phyloP scores from a whole-genome alignment of 331 rosid genomes.

The Prunus yedoensis region DNA sequence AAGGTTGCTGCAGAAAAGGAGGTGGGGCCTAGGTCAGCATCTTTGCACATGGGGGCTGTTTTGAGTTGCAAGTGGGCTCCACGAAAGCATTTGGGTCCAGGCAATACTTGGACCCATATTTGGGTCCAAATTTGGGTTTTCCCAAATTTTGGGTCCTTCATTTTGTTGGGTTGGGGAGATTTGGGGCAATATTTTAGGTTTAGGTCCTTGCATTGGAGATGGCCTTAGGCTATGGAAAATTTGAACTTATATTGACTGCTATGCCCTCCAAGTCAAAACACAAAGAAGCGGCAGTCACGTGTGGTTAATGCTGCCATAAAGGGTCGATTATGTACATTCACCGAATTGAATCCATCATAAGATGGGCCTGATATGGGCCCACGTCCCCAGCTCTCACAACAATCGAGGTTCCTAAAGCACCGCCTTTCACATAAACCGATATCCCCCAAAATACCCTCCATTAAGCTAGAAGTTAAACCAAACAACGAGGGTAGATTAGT shows the following conservation, averaged over 20 bases:
- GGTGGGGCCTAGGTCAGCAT: too few relatives aligned
- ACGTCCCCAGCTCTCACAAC: not conserved
- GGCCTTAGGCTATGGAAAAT: not conserved
- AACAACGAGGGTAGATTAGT: not conserved
- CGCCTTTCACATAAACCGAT: not conserved
- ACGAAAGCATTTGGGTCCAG: too few relatives aligned
- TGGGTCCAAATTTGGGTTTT: too few relatives aligned
- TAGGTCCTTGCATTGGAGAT: too few relatives aligned
- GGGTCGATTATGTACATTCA: slow-evolving; percentile 26
- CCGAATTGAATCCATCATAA: slow-evolving; percentile 23
- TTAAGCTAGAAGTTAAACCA: not conserved
- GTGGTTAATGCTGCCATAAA: slow-evolving; percentile 21
- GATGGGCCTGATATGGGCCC: slow-evolving; percentile 16
- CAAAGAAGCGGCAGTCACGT: slow-evolving; percentile 29
- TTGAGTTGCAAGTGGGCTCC: too few relatives aligned
- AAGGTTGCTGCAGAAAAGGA: too few relatives aligned
- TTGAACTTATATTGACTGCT: slow-evolving; percentile 11
- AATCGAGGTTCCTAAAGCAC: not conserved
- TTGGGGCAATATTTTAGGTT: too few relatives aligned
- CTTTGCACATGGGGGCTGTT: too few relatives aligned
- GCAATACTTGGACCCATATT: too few relatives aligned
- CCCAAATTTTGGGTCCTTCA: too few relatives aligned
- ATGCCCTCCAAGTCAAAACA: slow-evolving; percentile 4
- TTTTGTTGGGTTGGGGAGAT: too few relatives aligned
- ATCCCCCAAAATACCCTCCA: slow-evolving; percentile 14